A percentile compares a stretch with the other conserved stretches of the same genome.
Conservation (phyloP, 2,329 filamentous ascomycete species). For the Monosporascus sp. region DNA sequence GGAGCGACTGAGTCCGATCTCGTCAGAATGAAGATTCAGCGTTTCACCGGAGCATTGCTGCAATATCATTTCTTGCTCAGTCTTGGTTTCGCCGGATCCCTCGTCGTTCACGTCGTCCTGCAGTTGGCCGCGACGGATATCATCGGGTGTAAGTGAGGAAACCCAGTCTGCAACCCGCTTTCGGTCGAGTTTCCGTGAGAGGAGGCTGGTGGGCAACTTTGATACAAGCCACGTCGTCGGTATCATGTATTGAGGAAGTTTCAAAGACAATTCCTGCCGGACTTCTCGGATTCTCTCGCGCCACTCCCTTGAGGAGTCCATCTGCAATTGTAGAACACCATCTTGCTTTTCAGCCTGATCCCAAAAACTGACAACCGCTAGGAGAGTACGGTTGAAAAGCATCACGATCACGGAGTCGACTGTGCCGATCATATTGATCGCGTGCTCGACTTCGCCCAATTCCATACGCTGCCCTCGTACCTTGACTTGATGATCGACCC, state of each 20-base stretch:
- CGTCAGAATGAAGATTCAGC: conserved; percentile 29
- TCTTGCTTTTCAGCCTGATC: neutral
- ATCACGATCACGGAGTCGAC: conserved; percentile 3
- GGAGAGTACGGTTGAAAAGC: conserved; percentile 27
- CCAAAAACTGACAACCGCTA: neutral
- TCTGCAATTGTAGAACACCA: neutral
- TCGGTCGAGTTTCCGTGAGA: conserved; percentile 29
- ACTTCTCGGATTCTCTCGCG: neutral
- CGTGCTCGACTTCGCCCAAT: conserved; percentile 12
- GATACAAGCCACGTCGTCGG: conserved; percentile 27
- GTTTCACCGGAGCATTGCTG: conserved; percentile 34
- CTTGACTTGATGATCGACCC: conserved; percentile 41
- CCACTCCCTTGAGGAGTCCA: neutral
- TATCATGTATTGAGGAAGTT: conserved; percentile 32
- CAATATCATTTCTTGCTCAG: conserved; percentile 4
- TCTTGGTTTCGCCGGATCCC: conserved; percentile 32
- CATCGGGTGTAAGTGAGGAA: conserved; percentile 13
- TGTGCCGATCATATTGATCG: neutral
- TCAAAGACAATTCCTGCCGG: conserved; percentile 25
- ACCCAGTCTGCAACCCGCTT: conserved; percentile 38
- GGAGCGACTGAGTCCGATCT: conserved; percentile 25
- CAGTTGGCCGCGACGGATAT: conserved; percentile 2
- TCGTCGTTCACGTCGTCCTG: conserved; percentile 32
- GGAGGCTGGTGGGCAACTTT: conserved; percentile 19
- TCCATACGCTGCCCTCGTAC: conserved; percentile 13